phyloP scores from a whole-genome alignment of 768 basidiomycete genomes.

The Podaxis pistillaris region DNA sequence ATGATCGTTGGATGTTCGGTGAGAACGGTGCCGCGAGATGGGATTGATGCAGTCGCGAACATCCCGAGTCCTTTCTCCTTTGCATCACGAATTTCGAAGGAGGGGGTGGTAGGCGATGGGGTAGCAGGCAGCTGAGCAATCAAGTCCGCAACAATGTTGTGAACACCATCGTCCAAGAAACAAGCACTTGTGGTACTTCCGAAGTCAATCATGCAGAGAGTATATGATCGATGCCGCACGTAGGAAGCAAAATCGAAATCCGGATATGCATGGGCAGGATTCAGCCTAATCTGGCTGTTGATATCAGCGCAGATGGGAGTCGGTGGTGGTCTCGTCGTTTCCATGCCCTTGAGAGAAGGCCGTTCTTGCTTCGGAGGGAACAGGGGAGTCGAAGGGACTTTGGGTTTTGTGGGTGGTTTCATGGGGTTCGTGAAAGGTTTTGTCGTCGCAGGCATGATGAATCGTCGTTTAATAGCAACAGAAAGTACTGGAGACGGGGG shows the following conservation, averaged over 20 bases:
- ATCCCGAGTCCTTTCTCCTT: conserved; percentile 33
- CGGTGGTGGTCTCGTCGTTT: background rate
- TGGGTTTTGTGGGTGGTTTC: background rate
- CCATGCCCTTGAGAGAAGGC: background rate
- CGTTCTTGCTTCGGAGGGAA: background rate
- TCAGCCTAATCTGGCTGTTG: conserved; percentile 22
- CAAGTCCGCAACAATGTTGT: conserved; percentile 23
- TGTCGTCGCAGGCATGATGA: background rate
- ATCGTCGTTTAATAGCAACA: background rate
- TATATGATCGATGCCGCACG: conserved; percentile 24
- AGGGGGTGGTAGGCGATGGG: background rate
- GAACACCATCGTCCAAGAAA: conserved; percentile 31
- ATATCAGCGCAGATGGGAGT: conserved; percentile 10
- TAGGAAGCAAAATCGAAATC: conserved; percentile 27
- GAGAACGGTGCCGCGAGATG: conserved; percentile 32
- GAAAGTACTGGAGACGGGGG: background rate
- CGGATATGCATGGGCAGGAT: conserved; percentile 22
- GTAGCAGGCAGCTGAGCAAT: background rate
- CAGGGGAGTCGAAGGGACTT: background rate
- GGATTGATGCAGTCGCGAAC: conserved; percentile 33
- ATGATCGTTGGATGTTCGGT: conserved; percentile 40
- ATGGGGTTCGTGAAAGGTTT: background rate
- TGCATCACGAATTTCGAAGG: conserved; percentile 24
- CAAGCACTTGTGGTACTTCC: conserved; percentile 21
- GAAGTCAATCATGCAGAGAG: conserved; percentile 22